Percentiles rank a stretch among this genome's conserved stretches.
phyloP scores from a whole-genome alignment of 495 filamentous ascomycete species.

The Entonaema liquescens region DNA sequence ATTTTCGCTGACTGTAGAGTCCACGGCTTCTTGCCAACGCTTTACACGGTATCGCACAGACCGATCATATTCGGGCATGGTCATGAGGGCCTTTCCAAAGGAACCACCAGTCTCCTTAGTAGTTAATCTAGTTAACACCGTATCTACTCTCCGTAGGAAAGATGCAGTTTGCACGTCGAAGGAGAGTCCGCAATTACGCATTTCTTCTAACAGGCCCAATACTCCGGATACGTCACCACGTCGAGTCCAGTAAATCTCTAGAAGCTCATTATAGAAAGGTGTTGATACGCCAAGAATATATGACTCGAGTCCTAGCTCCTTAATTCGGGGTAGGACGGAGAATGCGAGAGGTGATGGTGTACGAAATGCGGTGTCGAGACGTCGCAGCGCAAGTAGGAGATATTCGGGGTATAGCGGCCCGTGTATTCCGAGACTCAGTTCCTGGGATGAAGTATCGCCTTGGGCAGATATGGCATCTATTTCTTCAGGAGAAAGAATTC shows the following conservation, averaged over 20 bases:
- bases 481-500: not conserved
- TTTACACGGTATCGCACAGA: conserved; percentile 32
- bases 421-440: conserved; percentile 63
- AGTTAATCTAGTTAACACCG: conserved; percentile 9
- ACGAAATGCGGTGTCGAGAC: conserved; percentile 69
- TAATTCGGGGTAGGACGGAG: conserved; percentile 73
- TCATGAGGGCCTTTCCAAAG: conserved; percentile 48
- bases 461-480: not conserved
- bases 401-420: conserved; percentile 72
- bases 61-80: conserved; percentile 51
- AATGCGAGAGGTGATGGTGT: conserved; percentile 66
- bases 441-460: conserved; percentile 3
- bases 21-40: conserved; percentile 34
- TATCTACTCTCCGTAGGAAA: conserved; percentile 54
- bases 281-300: conserved; percentile 78
- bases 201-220: conserved; percentile 73
- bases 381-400: conserved; percentile 68
- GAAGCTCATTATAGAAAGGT: conserved; percentile 76
- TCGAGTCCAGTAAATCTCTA: conserved; percentile 69
- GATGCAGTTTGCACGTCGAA: conserved; percentile 64
- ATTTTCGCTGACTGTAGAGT: conserved; percentile 30
- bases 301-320: conserved; percentile 72
- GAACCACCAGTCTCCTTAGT: conserved; percentile 33
- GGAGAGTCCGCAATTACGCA: conserved; percentile 75
- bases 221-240: conserved; percentile 69